Evolutionary conservation across 768 basidiomycete genomes (phyloP).

Genomic region (Phlegmacium glaucopus): DNA sequence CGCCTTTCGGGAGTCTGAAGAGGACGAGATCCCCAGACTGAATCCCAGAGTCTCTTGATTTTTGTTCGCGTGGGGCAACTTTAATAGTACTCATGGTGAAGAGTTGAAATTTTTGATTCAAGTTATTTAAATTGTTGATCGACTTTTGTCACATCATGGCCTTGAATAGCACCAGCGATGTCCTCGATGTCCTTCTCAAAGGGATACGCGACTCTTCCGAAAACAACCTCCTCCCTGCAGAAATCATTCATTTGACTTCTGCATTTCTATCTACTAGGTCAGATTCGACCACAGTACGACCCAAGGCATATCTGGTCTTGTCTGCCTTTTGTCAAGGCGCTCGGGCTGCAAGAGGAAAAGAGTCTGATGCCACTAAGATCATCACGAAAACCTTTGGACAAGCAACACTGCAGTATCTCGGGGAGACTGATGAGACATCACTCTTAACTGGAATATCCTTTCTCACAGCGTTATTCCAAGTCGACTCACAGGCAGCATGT

Average conservation of each 20-base stretch:
- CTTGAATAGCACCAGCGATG: slow-evolving; percentile 14
- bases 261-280: slow-evolving; percentile 50
- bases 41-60: slow-evolving; percentile 35
- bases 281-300: slow-evolving; percentile 35
- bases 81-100: slow-evolving; percentile 24
- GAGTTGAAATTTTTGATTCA: no score
- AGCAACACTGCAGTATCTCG: slow-evolving; percentile 44
- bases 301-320: slow-evolving; percentile 69
- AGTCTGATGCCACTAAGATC: slow-evolving; percentile 42
- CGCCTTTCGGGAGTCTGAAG: slow-evolving; percentile 74
- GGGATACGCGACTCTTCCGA: slow-evolving; percentile 26
- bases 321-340: slow-evolving; percentile 66
- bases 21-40: slow-evolving; percentile 75
- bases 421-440: slow-evolving; percentile 51
- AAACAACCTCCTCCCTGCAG: slow-evolving; percentile 46
- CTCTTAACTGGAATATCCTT: slow-evolving; percentile 59
- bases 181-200: slow-evolving; percentile 28
- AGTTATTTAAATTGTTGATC: background rate
- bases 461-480: slow-evolving; percentile 78
- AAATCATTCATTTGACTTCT: slow-evolving; percentile 47
- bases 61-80: slow-evolving; percentile 18
- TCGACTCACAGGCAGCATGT: slow-evolving; percentile 69
- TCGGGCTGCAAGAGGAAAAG: slow-evolving; percentile 34
- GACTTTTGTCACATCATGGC: slow-evolving; percentile 7
- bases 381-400: slow-evolving; percentile 53